These are phyloP conservation scores for Chaetomium tenue DNA, from an alignment of 495 filamentous ascomycete genomes.

Conservation along the genomic window DNA sequence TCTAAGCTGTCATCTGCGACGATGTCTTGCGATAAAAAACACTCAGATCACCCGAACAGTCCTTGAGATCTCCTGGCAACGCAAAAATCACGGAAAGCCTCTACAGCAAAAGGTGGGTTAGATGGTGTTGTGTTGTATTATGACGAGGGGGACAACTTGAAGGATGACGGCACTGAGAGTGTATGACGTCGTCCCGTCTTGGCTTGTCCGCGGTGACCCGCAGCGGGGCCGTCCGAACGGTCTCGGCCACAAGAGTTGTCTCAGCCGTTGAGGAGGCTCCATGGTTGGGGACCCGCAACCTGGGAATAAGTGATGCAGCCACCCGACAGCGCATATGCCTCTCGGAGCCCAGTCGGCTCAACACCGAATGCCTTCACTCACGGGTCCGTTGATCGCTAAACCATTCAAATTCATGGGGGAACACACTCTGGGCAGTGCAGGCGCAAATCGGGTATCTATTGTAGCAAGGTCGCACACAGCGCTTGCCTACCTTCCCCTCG, in stretches of 20 bases:
- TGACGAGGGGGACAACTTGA: neutral
- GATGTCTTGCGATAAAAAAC: neutral
- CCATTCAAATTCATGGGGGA: neutral
- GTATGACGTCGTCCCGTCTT: constrained; percentile 19
- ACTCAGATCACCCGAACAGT: neutral
- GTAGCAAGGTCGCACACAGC: constrained; percentile 4
- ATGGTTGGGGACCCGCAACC: neutral
- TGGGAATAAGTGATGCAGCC: neutral
- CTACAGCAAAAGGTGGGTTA: neutral
- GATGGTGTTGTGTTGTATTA: neutral
- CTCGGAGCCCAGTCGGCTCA: neutral
- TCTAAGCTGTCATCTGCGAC: neutral
- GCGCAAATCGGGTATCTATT: constrained; percentile 17
- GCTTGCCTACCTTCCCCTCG: neutral
- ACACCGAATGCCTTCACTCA: neutral
- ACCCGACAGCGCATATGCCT: neutral
- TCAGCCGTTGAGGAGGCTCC: neutral
- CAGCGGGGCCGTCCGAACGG: constrained; percentile 17
- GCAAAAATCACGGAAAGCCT: neutral
- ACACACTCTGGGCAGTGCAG: neutral
- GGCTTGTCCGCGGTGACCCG: neutral
- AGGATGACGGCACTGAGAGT: neutral
- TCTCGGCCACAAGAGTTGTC: constrained; percentile 4
- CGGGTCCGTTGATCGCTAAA: neutral
- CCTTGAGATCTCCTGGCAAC: neutral